Evolutionary conservation across 75 land plant genomes (phyloP).

Genomic region (Larix kaempferi): DNA sequence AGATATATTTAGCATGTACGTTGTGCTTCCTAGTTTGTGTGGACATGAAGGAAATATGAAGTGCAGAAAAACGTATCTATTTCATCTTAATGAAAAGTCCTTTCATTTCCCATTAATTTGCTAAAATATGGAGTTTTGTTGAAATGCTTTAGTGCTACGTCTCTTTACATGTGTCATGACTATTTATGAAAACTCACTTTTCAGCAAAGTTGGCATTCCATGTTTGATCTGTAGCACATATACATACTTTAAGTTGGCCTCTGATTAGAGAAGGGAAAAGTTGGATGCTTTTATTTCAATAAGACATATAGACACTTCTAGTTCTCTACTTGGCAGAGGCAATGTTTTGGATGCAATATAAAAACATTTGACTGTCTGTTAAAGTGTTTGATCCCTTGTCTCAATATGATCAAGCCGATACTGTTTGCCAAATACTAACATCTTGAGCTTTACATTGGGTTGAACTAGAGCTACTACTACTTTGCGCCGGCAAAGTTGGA

Average conservation of each 20-base stretch:
- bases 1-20: too few species aligned
- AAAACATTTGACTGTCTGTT: background rate
- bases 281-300: background rate
- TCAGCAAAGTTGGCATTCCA: background rate
- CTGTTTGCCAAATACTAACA: background rate
- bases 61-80: background rate
- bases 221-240: background rate
- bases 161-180: background rate
- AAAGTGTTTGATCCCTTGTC: background rate
- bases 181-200: background rate
- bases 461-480: background rate
- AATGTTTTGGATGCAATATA: background rate
- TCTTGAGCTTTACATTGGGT: background rate
- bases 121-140: background rate
- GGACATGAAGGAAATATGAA: background rate
- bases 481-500: background rate
- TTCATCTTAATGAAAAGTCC: background rate
- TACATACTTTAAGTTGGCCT: background rate
- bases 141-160: background rate
- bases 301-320: background rate
- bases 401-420: background rate
- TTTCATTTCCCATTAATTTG: background rate
- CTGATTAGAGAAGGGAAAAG: background rate
- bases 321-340: background rate
- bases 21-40: too few species aligned